These are phyloP conservation scores for Boeremia exigua DNA, from an alignment of 2,329 filamentous ascomycete genomes.

Conservation along the genomic window DNA sequence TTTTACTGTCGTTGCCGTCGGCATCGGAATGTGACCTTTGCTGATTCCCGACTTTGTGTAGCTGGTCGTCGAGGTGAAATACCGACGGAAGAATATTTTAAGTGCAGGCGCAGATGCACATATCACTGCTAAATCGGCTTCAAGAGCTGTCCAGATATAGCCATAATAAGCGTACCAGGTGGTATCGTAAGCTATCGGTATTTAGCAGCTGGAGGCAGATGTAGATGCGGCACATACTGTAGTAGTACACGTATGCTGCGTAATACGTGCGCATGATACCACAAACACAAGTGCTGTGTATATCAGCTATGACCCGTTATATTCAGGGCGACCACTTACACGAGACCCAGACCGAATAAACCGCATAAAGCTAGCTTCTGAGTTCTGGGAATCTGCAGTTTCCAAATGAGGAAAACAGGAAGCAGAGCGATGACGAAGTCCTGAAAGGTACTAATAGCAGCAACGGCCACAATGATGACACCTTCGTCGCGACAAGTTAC, in stretches of 20 bases:
- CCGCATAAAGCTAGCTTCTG: constrained; percentile 55
- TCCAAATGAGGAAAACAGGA: constrained; percentile 53
- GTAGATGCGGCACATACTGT: constrained; percentile 12
- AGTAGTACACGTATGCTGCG: constrained; percentile 40
- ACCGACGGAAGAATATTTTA: constrained; percentile 52
- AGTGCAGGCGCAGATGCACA: constrained; percentile 53
- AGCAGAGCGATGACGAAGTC: constrained; percentile 51
- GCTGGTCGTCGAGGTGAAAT: constrained; percentile 35
- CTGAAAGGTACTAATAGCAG: constrained; percentile 47
- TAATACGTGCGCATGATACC: constrained; percentile 49
- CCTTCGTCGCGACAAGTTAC: constrained; percentile 48
- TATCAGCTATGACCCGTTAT: background rate
- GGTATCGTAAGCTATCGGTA: constrained; percentile 43
- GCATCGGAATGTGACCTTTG: constrained; percentile 8
- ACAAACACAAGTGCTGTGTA: constrained; percentile 39
- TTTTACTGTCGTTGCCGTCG: background rate
- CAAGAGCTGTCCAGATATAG: constrained; percentile 51
- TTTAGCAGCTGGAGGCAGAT: background rate
- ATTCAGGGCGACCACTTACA: constrained; percentile 36
- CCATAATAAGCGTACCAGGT: constrained; percentile 49
- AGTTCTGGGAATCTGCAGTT: constrained; percentile 50
- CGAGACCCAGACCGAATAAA: constrained; percentile 52
- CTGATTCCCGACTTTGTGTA: constrained; percentile 8
- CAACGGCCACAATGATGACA: constrained; percentile 47
- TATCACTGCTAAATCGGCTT: constrained; percentile 51